Percentiles rank a stretch among this genome's conserved stretches.
Evolutionary conservation across 23 red algal genomes (phyloP).

Genomic region (Gracilariopsis chorda): DNA sequence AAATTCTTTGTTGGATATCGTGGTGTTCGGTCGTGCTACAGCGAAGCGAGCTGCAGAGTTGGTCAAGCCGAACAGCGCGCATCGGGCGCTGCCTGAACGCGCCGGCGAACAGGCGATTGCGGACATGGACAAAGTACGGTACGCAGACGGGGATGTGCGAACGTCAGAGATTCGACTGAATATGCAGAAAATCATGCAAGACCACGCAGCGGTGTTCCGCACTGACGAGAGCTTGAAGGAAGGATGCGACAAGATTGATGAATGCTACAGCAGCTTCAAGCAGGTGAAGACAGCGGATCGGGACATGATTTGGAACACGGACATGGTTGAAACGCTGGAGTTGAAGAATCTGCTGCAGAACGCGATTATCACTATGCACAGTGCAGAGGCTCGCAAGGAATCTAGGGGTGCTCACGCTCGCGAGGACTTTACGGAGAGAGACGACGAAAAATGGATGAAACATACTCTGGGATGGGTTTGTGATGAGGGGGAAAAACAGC

Average conservation of each 20-base stretch:
- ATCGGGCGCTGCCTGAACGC: constrained; percentile 37
- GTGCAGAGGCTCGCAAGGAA: constrained; percentile 93
- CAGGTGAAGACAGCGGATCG: constrained; percentile 83
- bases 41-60: constrained; percentile 64
- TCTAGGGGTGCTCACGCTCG: constrained; percentile 89
- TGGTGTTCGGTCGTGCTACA: constrained; percentile 93
- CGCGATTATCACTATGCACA: constrained; percentile 89
- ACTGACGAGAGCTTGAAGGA: constrained; percentile 67
- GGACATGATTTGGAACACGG: constrained; percentile 93
- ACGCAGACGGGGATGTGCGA: constrained; percentile 67
- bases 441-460: constrained; percentile 95
- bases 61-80: constrained; percentile 67
- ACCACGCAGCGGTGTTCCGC: constrained; percentile 93
- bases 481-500: constrained; percentile 7
- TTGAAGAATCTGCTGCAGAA: constrained; percentile 96
- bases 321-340: constrained; percentile 94
- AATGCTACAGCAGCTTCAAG: constrained; percentile 65
- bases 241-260: constrained; percentile 86
- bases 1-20: constrained; percentile 95
- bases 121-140: constrained; percentile 81
- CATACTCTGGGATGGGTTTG: constrained; percentile 89
- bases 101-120: constrained; percentile 81
- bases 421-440: constrained; percentile 89
- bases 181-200: constrained; percentile 97
- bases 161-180: constrained; percentile 75